Conservation (phyloP, 2,329 filamentous ascomycete species). For the Penicillium fuscoglaucum region DNA sequence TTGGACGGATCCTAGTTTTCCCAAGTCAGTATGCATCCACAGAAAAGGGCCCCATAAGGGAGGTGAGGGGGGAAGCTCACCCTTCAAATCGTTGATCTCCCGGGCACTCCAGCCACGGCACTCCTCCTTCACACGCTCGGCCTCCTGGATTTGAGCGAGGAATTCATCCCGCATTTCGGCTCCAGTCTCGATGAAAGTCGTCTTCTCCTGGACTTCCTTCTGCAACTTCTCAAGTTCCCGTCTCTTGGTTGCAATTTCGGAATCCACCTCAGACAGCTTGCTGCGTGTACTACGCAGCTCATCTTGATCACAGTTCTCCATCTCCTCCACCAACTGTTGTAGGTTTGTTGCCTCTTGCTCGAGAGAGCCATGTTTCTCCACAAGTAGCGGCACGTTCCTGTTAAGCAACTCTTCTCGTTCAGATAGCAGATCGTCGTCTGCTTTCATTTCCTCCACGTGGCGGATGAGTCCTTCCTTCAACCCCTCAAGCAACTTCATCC, state of each 20-base stretch:
- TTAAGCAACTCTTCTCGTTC: constrained; percentile 70
- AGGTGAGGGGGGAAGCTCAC: constrained; percentile 48
- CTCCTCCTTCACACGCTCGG: constrained; percentile 80
- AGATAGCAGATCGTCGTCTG: constrained; percentile 66
- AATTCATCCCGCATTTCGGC: constrained; percentile 68
- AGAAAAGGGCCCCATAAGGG: background rate
- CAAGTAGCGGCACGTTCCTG: constrained; percentile 64
- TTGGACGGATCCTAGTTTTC: constrained; percentile 39
- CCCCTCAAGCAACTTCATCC: constrained; percentile 80
- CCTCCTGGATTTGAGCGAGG: constrained; percentile 72
- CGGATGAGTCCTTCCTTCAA: constrained; percentile 77
- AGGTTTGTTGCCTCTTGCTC: constrained; percentile 66
- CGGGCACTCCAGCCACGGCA: constrained; percentile 83
- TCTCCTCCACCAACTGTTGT: constrained; percentile 66
- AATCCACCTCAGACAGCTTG: constrained; percentile 63
- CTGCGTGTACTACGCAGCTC: constrained; percentile 74
- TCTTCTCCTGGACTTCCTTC: constrained; percentile 66
- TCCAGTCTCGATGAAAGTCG: constrained; percentile 62
- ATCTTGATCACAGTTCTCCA: constrained; percentile 68
- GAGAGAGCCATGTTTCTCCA: constrained; percentile 62
- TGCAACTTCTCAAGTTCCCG: constrained; percentile 66
- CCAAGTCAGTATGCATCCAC: constrained; percentile 7
- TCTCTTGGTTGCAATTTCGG: constrained; percentile 69
- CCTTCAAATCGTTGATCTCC: constrained; percentile 78
- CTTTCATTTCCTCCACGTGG: constrained; percentile 73